These are phyloP conservation scores for Leishmania aethiopica DNA, from an alignment of 208 protist species.

Conservation along the genomic window DNA sequence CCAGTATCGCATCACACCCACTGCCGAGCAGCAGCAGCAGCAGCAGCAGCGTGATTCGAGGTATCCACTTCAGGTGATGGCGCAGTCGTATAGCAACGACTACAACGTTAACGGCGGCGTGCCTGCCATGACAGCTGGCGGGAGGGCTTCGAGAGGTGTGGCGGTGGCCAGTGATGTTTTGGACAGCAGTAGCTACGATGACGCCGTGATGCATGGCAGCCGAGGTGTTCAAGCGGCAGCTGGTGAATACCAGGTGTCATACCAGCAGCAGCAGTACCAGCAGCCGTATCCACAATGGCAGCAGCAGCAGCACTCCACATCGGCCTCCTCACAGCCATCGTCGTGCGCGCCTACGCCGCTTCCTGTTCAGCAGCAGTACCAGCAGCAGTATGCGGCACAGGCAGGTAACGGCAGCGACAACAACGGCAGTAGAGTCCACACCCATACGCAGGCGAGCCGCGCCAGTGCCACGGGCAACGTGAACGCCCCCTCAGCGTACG, in stretches of 20 bases:
- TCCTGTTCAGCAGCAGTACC: neutral
- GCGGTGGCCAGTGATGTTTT: neutral
- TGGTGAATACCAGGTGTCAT: neutral
- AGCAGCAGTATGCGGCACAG: neutral
- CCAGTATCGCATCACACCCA: neutral
- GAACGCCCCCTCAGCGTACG: neutral
- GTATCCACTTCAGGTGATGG: neutral
- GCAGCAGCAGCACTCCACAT: conserved; percentile 7
- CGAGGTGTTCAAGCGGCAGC: conserved; percentile 3
- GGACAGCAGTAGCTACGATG: conserved; percentile 1
- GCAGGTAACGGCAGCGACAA: conserved; percentile 1
- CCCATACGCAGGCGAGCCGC: neutral
- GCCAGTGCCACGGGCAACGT: neutral
- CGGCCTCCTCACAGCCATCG: conserved; percentile 3
- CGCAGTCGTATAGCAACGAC: neutral
- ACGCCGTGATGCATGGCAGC: conserved; percentile 2
- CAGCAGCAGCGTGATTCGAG: neutral
- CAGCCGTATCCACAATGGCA: neutral
- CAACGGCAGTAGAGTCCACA: neutral
- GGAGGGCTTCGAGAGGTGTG: neutral
- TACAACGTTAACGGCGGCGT: conserved; percentile 3
- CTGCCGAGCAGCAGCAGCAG: neutral
- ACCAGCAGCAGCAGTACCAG: conserved; percentile 2
- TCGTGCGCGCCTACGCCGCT: neutral
- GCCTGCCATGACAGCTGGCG: neutral